These are phyloP conservation scores for Phoma herbarum DNA, from an alignment of 2,329 filamentous ascomycete species.

Conservation along the genomic window DNA sequence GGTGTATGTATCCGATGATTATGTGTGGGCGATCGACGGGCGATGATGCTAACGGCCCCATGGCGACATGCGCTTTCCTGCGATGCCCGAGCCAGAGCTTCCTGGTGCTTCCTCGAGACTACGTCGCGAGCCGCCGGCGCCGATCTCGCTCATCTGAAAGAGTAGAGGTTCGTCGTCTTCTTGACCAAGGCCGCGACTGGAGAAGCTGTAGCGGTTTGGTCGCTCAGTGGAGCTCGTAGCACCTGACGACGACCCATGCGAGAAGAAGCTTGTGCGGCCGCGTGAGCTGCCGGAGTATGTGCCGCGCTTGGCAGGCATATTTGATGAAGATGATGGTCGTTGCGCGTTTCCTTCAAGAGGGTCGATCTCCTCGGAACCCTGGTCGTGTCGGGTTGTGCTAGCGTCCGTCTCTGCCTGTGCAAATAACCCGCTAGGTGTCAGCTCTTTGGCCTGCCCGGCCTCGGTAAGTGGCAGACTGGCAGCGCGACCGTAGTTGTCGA, in stretches of 20 bases:
- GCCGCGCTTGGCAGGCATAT: constrained; percentile 41
- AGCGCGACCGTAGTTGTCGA: constrained; percentile 69
- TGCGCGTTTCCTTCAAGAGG: constrained; percentile 38
- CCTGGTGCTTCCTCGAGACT: constrained; percentile 51
- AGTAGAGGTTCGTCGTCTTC: constrained; percentile 74
- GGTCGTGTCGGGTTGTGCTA: constrained; percentile 39
- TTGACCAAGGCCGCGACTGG: constrained; percentile 51
- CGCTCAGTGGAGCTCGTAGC: constrained; percentile 48
- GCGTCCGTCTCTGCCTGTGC: constrained; percentile 52
- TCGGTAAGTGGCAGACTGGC: constrained; percentile 71
- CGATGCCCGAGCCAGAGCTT: constrained; percentile 37
- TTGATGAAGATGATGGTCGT: constrained; percentile 41
- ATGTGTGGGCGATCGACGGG: background rate
- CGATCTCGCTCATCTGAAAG: constrained; percentile 78
- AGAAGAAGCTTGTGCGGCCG: constrained; percentile 44
- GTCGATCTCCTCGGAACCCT: constrained; percentile 27
- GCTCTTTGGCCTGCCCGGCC: constrained; percentile 58
- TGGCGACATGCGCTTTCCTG: constrained; percentile 39
- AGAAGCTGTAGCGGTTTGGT: constrained; percentile 55
- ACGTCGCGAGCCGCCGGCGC: constrained; percentile 50
- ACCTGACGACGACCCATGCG: constrained; percentile 45
- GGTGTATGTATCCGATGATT: background rate
- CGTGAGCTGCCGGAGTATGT: constrained; percentile 35
- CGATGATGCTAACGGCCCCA: constrained; percentile 27
- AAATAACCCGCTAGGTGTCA: constrained; percentile 71